Conservation (phyloP, 2,329 filamentous ascomycete species). For the Westerdykella aurantiaca region DNA sequence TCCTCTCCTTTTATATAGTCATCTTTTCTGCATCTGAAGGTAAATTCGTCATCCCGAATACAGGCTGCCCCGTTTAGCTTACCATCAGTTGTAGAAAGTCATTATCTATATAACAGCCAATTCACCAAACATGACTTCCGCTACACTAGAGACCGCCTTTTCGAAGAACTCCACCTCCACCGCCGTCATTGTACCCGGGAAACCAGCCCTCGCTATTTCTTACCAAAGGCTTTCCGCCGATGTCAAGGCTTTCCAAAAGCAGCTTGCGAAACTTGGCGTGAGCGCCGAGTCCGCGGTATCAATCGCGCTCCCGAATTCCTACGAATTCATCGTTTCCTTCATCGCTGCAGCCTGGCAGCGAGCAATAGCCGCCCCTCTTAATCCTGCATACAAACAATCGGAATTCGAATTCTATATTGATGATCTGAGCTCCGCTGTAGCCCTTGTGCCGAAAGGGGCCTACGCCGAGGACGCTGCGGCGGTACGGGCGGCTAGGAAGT, state of each 20-base stretch:
- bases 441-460: slow-evolving; percentile 68
- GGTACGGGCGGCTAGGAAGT: slow-evolving; percentile 70
- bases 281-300: slow-evolving; percentile 66
- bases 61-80: no score
- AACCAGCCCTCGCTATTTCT: slow-evolving; percentile 60
- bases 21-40: no score
- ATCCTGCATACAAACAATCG: slow-evolving; percentile 80
- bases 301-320: slow-evolving; percentile 77
- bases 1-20: not conserved
- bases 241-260: slow-evolving; percentile 65
- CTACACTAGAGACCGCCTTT: slow-evolving; percentile 56
- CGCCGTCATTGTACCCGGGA: slow-evolving; percentile 69
- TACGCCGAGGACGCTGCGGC: slow-evolving; percentile 62
- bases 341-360: slow-evolving; percentile 81
- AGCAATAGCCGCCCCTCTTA: slow-evolving; percentile 77
- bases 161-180: slow-evolving; percentile 46
- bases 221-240: slow-evolving; percentile 63
- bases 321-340: slow-evolving; percentile 83
- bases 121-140: slow-evolving; percentile 43
- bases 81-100: not conserved
- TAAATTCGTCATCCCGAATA: no score
- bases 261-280: slow-evolving; percentile 71
- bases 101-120: not conserved
- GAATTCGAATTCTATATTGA: slow-evolving; percentile 93
- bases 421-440: slow-evolving; percentile 72